Percentiles rank a stretch among this genome's conserved stretches.
Evolutionary conservation across 176 grass and related monocot species (phyloP).

Genomic region (Bolboschoenus planiculmis): DNA sequence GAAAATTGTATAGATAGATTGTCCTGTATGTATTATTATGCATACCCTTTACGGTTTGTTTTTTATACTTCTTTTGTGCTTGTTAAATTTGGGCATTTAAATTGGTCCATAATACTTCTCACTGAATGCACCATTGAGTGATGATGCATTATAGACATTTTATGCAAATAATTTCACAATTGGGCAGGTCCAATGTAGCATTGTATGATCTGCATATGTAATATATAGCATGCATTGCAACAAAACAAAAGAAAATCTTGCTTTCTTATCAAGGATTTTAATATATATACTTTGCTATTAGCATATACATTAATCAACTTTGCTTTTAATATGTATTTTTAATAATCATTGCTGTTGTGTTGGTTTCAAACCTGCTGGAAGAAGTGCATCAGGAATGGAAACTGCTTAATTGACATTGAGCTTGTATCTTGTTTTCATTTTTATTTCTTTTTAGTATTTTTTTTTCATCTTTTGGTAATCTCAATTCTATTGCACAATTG

Average conservation of each 20-base stretch:
- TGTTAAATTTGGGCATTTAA: background rate
- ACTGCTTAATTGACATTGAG: no score
- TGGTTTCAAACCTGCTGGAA: no score
- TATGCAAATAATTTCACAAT: background rate
- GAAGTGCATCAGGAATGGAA: no score
- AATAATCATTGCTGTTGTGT: background rate
- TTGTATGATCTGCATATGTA: background rate
- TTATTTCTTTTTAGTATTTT: no score
- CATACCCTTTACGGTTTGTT: background rate
- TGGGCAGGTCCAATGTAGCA: no score
- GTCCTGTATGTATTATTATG: background rate
- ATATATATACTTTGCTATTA: background rate
- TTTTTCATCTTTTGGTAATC: no score
- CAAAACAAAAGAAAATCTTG: no score
- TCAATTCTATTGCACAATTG: no score
- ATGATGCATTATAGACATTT: background rate
- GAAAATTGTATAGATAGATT: background rate
- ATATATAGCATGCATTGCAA: background rate
- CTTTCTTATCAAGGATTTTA: background rate
- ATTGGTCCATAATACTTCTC: background rate
- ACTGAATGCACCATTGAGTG: background rate
- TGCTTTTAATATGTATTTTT: background rate
- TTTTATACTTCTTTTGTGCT: background rate
- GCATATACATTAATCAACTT: background rate
- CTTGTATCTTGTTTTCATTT: no score